phyloP scores from a whole-genome alignment of 306 rosid genomes.

The Lathyrus oleraceus region DNA sequence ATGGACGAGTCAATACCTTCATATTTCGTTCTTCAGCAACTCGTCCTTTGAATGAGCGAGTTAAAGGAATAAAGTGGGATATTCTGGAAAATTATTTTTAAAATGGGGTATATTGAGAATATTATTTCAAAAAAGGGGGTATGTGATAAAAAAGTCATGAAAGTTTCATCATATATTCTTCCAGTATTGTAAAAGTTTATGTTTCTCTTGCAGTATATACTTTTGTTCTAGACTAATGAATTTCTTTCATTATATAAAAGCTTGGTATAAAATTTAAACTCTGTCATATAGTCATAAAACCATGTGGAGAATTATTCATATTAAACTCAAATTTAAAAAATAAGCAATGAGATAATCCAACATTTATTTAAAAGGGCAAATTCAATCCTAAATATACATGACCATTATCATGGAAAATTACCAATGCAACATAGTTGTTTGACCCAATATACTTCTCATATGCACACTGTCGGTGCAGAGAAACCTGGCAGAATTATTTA shows the following conservation, averaged over 20 bases:
- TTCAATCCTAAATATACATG: neutral
- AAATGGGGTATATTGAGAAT: too few species aligned
- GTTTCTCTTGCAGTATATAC: neutral
- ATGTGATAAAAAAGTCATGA: too few species aligned
- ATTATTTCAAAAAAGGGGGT: too few species aligned
- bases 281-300: neutral
- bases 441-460: slow-evolving; percentile 99
- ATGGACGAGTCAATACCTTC: too few species aligned
- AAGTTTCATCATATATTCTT: neutral
- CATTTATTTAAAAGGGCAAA: neutral
- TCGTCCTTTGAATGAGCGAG: too few species aligned
- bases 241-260: too few species aligned
- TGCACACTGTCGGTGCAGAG: slow-evolving; percentile 99
- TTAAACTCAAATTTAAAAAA: neutral
- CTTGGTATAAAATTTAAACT: too few species aligned
- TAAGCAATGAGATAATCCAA: slow-evolving; percentile 1
- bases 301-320: neutral
- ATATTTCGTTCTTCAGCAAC: too few species aligned
- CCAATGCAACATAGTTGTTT: slow-evolving; percentile 41
- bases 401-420: slow-evolving; percentile 8
- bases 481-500: slow-evolving; percentile 93
- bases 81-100: too few species aligned
- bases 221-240: neutral
- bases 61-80: too few species aligned
- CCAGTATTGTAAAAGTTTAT: neutral